phyloP scores from a whole-genome alignment of 1,284 basidiomycete species.

The Fomes fomentarius region DNA sequence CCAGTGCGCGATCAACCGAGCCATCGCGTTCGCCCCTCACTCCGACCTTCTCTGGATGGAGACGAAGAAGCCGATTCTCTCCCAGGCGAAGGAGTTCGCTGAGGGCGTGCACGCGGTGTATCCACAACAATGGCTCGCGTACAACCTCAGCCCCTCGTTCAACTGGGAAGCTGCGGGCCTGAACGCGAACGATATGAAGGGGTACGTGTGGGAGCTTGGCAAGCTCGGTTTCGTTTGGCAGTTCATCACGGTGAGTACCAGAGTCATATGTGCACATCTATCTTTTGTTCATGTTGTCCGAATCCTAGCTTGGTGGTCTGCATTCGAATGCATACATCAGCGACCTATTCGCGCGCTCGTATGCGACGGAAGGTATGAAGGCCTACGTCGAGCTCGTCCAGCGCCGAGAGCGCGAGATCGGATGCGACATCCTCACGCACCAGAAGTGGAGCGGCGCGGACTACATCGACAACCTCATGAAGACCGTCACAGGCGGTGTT shows the following conservation, averaged over 20 bases:
- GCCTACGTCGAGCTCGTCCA: slow-evolving; percentile 89
- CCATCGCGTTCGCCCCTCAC: slow-evolving; percentile 92
- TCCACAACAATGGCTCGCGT: slow-evolving; percentile 92
- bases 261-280: neutral
- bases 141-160: slow-evolving; percentile 93
- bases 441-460: slow-evolving; percentile 97
- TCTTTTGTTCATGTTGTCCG: neutral
- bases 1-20: slow-evolving; percentile 91
- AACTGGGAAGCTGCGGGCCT: slow-evolving; percentile 94
- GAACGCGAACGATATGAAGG: slow-evolving; percentile 83
- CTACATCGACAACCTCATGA: slow-evolving; percentile 89
- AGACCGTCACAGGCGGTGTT: slow-evolving; percentile 93
- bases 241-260: slow-evolving; percentile 87
- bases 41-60: slow-evolving; percentile 97
- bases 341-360: slow-evolving; percentile 88
- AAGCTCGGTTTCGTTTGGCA: slow-evolving; percentile 97
- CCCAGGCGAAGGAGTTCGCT: slow-evolving; percentile 94
- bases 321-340: slow-evolving; percentile 98
- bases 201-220: slow-evolving; percentile 92
- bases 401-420: slow-evolving; percentile 85
- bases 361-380: slow-evolving; percentile 91
- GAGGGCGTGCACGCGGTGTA: slow-evolving; percentile 81
- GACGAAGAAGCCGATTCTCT: slow-evolving; percentile 95
- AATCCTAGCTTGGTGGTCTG: slow-evolving; percentile 84
- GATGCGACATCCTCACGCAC: slow-evolving; percentile 90